These are phyloP conservation scores for Mycena galericulata DNA, from an alignment of 768 basidiomycete species.

Conservation along the genomic window DNA sequence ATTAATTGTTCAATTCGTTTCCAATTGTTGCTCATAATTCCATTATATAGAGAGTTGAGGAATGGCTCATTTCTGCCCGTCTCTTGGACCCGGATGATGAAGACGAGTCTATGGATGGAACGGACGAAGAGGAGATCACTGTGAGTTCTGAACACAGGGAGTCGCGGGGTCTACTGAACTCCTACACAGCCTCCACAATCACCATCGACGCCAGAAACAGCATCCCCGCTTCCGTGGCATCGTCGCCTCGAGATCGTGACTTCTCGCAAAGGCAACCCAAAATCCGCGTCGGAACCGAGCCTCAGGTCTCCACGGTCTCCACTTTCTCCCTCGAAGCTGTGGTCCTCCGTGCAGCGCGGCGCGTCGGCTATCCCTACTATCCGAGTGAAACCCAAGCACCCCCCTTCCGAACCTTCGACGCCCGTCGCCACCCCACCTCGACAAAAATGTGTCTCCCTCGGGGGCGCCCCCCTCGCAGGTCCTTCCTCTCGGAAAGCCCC, in stretches of 20 bases:
- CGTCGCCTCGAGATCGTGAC: constrained; percentile 20
- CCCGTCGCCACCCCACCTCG: not conserved
- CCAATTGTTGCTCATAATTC: not conserved
- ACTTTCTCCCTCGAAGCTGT: constrained; percentile 16
- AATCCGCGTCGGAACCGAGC: not conserved
- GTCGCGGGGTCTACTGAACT: not conserved
- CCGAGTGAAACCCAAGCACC: constrained; percentile 1
- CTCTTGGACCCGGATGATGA: constrained; percentile 15
- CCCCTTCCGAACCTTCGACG: not conserved
- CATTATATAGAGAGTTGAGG: constrained; percentile 8
- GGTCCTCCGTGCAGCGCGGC: constrained; percentile 17
- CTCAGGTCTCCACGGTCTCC: constrained; percentile 4
- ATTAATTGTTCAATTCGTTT: not conserved
- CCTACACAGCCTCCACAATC: not conserved
- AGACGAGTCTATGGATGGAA: not conserved
- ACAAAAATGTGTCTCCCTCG: constrained; percentile 1
- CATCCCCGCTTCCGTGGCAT: constrained; percentile 15
- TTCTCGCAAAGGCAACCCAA: not conserved
- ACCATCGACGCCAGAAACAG: not conserved
- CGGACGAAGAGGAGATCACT: not conserved
- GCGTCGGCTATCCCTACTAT: constrained; percentile 2
- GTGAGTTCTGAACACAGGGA: not conserved
- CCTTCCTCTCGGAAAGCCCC: not conserved
- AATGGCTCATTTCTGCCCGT: constrained; percentile 19
- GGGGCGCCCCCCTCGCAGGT: not conserved